Percentiles rank a stretch among this genome's conserved stretches.
phyloP scores from a whole-genome alignment of 2,329 filamentous ascomycete genomes.

The Diaporthe humulicola region DNA sequence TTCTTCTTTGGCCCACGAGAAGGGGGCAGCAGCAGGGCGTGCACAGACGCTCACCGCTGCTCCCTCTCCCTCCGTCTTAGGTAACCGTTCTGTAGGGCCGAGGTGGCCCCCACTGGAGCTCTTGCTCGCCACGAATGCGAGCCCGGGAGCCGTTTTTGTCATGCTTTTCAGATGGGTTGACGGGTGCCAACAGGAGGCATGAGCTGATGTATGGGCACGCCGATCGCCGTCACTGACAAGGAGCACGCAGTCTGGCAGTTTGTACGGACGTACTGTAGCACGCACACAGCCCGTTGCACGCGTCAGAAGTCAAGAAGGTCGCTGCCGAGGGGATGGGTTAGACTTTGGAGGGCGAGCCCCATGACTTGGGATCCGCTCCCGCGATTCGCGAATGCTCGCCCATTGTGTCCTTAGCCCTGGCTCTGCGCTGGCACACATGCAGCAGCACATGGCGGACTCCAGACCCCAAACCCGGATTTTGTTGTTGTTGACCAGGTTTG shows the following conservation, averaged over 20 bases:
- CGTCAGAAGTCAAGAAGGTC: conserved; percentile 4
- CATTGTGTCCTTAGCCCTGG: conserved; percentile 5
- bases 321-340: conserved; percentile 19
- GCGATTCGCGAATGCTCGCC: conserved; percentile 23
- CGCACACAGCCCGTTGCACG: conserved; percentile 3
- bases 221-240: neutral
- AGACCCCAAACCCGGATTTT: neutral
- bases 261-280: too few relatives aligned
- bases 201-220: conserved; percentile 10
- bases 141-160: neutral
- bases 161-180: neutral
- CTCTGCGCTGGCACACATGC: conserved; percentile 29
- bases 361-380: conserved; percentile 19
- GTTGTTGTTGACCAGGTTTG: conserved; percentile 20
- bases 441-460: conserved; percentile 13
- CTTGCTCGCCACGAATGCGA: neutral
- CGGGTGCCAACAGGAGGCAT: neutral
- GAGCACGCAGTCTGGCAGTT: too few relatives aligned
- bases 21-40: neutral
- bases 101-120: neutral
- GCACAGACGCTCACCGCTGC: conserved; percentile 31
- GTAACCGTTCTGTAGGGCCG: conserved; percentile 26
- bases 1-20: neutral
- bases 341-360: conserved; percentile 18
- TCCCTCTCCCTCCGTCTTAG: conserved; percentile 1